phyloP scores from a whole-genome alignment of 331 rosid genomes.

The Rhamnella rubrinervis region DNA sequence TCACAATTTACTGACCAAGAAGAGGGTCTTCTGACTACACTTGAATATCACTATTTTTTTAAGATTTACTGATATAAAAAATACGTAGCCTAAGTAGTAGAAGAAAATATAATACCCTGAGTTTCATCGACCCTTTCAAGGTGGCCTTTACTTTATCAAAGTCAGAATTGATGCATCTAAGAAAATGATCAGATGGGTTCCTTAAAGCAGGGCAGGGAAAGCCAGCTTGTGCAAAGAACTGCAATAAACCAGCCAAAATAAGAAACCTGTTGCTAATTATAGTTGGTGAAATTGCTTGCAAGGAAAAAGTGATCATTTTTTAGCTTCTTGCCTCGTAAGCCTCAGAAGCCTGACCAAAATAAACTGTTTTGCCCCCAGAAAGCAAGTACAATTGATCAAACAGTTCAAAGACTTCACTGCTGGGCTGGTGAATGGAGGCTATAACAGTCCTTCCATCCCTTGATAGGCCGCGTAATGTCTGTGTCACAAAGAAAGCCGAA shows the following conservation, averaged over 20 bases:
- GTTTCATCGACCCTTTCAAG: slow-evolving; percentile 88
- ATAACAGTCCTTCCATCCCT: slow-evolving; percentile 93
- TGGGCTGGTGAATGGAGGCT: slow-evolving; percentile 97
- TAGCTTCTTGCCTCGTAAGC: slow-evolving; percentile 70
- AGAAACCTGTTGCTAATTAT: too few relatives aligned
- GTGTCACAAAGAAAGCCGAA: slow-evolving; percentile 95
- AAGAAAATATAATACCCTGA: slow-evolving; percentile 51
- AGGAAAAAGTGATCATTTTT: too few relatives aligned
- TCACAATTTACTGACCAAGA: neutral
- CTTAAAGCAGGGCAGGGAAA: slow-evolving; percentile 98
- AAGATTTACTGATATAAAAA: neutral
- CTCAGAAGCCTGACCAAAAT: slow-evolving; percentile 86
- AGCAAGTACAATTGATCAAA: slow-evolving; percentile 91
- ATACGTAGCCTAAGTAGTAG: neutral
- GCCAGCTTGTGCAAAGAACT: slow-evolving; percentile 97
- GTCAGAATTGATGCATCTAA: slow-evolving; percentile 89
- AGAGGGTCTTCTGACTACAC: neutral
- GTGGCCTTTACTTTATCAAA: slow-evolving; percentile 93
- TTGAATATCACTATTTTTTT: neutral
- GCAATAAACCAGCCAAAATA: slow-evolving; percentile 23
- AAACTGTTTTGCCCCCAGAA: slow-evolving; percentile 93
- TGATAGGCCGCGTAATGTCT: slow-evolving; percentile 80
- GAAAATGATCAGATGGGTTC: slow-evolving; percentile 97
- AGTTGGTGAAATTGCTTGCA: neutral
- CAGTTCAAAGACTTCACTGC: slow-evolving; percentile 97